phyloP scores from a whole-genome alignment of 768 basidiomycete genomes.

The Lactarius vividus region DNA sequence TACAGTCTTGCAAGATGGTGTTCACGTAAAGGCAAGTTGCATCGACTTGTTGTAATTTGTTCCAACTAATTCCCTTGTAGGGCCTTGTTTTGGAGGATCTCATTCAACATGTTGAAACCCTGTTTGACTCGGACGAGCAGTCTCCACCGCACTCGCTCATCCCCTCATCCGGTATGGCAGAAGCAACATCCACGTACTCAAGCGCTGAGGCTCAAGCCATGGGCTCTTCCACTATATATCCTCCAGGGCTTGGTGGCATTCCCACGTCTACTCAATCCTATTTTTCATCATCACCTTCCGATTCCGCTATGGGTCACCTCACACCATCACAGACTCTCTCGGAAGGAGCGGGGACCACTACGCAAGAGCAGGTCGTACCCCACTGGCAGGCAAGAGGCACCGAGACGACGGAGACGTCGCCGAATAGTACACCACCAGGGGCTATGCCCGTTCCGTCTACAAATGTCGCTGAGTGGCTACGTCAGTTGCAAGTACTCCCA shows the following conservation, averaged over 20 bases:
- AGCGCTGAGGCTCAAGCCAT: background rate
- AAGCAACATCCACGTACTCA: background rate
- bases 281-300: background rate
- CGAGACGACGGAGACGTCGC: background rate
- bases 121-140: background rate
- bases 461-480: background rate
- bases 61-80: background rate
- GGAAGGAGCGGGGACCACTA: background rate
- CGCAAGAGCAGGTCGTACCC: background rate
- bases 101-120: background rate
- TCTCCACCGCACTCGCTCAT: fast-evolving
- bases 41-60: background rate
- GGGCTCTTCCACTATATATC: background rate
- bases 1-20: background rate
- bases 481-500: background rate
- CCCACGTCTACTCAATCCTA: background rate
- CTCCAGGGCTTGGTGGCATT: background rate
- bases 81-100: background rate
- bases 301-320: background rate
- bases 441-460: background rate
- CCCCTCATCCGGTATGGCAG: too few species aligned
- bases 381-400: background rate
- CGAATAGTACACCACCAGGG: background rate
- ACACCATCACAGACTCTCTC: background rate
- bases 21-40: background rate